These are phyloP conservation scores for Uronychia binucleata DNA, from an alignment of 73 alveolate genomes.

Conservation along the genomic window DNA sequence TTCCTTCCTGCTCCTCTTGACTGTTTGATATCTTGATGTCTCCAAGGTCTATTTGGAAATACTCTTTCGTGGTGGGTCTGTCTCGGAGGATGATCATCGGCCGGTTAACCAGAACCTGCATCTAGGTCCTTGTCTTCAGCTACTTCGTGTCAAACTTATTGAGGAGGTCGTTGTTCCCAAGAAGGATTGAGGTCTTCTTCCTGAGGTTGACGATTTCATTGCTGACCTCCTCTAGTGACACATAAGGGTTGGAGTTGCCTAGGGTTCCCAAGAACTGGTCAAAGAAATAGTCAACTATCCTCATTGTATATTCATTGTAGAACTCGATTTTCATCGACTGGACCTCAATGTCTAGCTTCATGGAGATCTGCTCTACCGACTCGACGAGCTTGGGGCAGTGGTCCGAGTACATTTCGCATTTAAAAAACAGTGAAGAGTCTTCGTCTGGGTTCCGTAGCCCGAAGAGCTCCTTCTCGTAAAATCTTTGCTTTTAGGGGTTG, in stretches of 20 bases:
- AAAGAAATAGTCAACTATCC: constrained; percentile 58
- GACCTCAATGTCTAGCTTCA: constrained; percentile 15
- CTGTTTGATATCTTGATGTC: constrained; percentile 11
- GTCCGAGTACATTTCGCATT: constrained; percentile 1
- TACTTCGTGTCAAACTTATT: constrained; percentile 25
- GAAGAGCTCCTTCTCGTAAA: background rate
- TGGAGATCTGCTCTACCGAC: constrained; percentile 7
- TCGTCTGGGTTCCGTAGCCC: constrained; percentile 7
- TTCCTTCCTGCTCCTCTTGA: background rate
- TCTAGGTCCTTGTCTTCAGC: background rate
- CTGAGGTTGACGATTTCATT: background rate
- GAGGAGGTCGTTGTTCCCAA: background rate
- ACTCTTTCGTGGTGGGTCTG: constrained; percentile 34
- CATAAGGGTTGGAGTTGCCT: constrained; percentile 50
- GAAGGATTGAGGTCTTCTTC: background rate
- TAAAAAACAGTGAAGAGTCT: background rate
- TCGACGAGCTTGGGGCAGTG: background rate
- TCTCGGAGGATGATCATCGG: constrained; percentile 43
- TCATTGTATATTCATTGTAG: constrained; percentile 27
- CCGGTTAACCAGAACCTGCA: constrained; percentile 31
- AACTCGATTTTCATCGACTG: constrained; percentile 29
- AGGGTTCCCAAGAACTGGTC: constrained; percentile 38
- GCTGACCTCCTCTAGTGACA: background rate
- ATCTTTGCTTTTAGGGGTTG: background rate
- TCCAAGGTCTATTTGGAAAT: constrained; percentile 29